phyloP scores from a whole-genome alignment of 2,329 filamentous ascomycete species.

The Venturia aucupariae region DNA sequence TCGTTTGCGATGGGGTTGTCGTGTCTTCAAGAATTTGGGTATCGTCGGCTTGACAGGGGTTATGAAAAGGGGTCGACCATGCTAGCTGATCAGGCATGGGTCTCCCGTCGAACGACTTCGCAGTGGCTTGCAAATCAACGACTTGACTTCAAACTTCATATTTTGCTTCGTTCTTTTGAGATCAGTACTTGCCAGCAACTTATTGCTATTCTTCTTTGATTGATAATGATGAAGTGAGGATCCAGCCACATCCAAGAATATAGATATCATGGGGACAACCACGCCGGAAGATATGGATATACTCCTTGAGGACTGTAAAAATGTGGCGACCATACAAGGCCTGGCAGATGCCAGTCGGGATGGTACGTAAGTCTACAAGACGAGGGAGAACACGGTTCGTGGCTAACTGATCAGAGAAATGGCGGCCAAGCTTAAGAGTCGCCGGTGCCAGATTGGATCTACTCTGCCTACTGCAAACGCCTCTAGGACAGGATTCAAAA shows the following conservation, averaged over 20 bases:
- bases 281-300: background rate
- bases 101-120: background rate
- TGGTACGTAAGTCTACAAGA: background rate
- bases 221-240: background rate
- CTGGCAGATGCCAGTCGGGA: background rate
- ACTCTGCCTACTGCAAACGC: background rate
- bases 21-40: background rate
- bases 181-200: too few relatives aligned
- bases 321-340: background rate
- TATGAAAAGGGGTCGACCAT: background rate
- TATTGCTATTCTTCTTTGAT: background rate
- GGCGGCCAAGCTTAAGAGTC: background rate
- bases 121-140: background rate
- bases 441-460: background rate
- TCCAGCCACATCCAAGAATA: background rate
- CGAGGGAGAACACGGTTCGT: background rate
- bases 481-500: background rate
- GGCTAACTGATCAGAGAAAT: conserved; percentile 2
- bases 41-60: background rate
- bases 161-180: too few relatives aligned
- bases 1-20: background rate
- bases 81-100: background rate
- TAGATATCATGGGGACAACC: background rate
- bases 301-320: background rate
- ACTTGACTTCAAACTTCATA: background rate